Evolutionary conservation across 805 yeast genomes (phyloP), one percentile per base, ranked within the genome.

Genomic region (Starmerella asiatica): DNA sequence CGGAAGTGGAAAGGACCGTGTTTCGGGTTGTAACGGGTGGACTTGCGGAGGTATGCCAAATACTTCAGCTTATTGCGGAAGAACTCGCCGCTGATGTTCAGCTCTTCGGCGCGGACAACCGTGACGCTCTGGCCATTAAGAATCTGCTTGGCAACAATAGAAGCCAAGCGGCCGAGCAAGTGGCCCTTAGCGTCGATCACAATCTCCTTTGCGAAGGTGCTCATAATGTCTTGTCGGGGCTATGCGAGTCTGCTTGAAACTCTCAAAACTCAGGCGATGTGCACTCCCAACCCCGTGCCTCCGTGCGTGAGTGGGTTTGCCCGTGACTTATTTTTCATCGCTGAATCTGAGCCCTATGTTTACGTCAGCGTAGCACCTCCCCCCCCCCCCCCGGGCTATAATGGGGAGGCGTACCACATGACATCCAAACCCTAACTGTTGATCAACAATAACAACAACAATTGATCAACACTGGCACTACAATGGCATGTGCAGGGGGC

Each of bases 1-100:
- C 97, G 91, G 94, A 91, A 91, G 70, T 91, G 99, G 96, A 88
- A 91, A 64, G 97, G 97, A 75, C 98, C 99, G 69, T 85, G 80
- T 63, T 76, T 79, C 75, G 85, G 85, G 94, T 91, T 91, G 86
- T 69, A 91, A 74, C 94, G 81, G 66, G 98, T 86, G 62, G 93
- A 82, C 79, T 91, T 91, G 79, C 98, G 86, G 71, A 91, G 80
- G 85, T 86, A 91, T 68, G 93, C 99, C 72, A 86, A 96, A 91
- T 85, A 91, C 82, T 91, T 91, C 71, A 88, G 80, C 75, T 91
- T 91, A 80, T 88, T 84, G 77, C 98, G 86, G 95, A 91, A 91
- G 70, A 91, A 86, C 75, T 91, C 97, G 69, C 98, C 98, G 62
- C 96, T 84, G 68, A 91, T 84, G 91, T 91, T 91, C 68, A 91